Evolutionary conservation across 768 basidiomycete species (phyloP).

Genomic region (Dacryopinax spathularia): DNA sequence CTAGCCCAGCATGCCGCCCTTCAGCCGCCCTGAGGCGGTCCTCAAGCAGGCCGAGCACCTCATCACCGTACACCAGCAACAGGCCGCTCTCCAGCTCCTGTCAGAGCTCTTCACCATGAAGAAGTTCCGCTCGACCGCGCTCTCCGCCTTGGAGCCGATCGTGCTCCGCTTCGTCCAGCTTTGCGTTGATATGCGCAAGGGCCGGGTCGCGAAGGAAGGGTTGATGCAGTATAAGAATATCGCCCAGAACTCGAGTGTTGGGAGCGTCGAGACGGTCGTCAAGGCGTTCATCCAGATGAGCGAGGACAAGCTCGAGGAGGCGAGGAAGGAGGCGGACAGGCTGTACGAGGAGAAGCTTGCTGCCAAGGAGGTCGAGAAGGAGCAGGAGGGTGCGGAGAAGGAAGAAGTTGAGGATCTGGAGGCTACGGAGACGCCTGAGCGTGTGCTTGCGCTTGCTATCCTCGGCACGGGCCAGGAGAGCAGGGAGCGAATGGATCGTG

Average conservation of each 20-base stretch:
- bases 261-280: constrained; percentile 83
- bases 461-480: constrained; percentile 58
- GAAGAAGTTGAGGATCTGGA: constrained; percentile 90
- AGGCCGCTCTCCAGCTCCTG: constrained; percentile 78
- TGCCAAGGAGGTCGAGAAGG: constrained; percentile 37
- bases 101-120: constrained; percentile 89
- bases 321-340: constrained; percentile 65
- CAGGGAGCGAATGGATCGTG: constrained; percentile 86
- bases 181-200: constrained; percentile 89
- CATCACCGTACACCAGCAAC: constrained; percentile 78
- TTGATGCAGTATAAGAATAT: constrained; percentile 98
- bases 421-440: constrained; percentile 87
- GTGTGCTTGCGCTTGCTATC: constrained; percentile 79
- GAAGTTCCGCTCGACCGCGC: constrained; percentile 81
- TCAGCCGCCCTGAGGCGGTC: constrained; percentile 79
- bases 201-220: constrained; percentile 84
- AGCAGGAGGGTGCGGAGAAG: constrained; percentile 23
- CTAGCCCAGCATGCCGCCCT: constrained; percentile 54
- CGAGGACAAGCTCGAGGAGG: constrained; percentile 68
- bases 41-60: constrained; percentile 90
- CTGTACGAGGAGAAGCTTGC: background rate
- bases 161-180: constrained; percentile 92
- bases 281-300: constrained; percentile 69
- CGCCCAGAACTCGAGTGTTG: constrained; percentile 82
- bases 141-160: constrained; percentile 84